Conservation (phyloP, 1,284 basidiomycete species). For the Cryptococcus maquisensis region DNA sequence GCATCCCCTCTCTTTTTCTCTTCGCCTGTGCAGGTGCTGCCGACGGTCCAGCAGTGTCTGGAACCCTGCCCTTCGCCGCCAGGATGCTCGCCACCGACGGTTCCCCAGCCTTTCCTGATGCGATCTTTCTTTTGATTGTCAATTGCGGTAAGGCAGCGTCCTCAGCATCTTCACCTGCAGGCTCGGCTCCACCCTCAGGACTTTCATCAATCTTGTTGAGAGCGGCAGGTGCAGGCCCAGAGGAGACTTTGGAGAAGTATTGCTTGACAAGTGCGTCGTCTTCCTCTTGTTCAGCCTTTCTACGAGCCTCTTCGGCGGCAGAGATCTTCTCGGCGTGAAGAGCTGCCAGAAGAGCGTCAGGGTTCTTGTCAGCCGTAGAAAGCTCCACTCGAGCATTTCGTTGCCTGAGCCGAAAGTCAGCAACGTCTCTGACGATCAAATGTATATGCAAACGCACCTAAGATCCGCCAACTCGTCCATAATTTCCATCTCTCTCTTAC, state of each 20-base stretch:
- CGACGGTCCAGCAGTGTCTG: conserved; percentile 48
- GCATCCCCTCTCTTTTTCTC: conserved; percentile 50
- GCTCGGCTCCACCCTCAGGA: conserved; percentile 7
- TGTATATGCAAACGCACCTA: conserved; percentile 46
- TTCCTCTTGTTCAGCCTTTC: conserved; percentile 71
- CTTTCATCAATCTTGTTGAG: conserved; percentile 30
- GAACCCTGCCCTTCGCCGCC: conserved; percentile 63
- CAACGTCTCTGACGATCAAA: not conserved
- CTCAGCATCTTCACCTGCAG: conserved; percentile 9
- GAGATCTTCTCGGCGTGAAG: conserved; percentile 38
- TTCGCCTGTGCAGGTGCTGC: conserved; percentile 55
- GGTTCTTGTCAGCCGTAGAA: conserved; percentile 55
- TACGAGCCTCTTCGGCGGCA: conserved; percentile 54
- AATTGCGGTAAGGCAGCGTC: conserved; percentile 46
- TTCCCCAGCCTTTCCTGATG: conserved; percentile 48
- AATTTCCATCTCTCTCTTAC: conserved; percentile 97
- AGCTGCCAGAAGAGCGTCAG: conserved; percentile 33
- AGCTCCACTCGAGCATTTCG: conserved; percentile 88
- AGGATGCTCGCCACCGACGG: conserved; percentile 68
- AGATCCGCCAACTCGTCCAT: conserved; percentile 95
- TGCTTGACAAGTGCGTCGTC: conserved; percentile 83
- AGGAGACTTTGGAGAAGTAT: conserved; percentile 72
- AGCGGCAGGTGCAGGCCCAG: conserved; percentile 33
- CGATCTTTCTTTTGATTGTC: conserved; percentile 67
- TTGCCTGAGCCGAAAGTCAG: conserved; percentile 23